Evolutionary conservation across 345 rosid genomes (phyloP).

Genomic region (Eucalyptus pauciflora): DNA sequence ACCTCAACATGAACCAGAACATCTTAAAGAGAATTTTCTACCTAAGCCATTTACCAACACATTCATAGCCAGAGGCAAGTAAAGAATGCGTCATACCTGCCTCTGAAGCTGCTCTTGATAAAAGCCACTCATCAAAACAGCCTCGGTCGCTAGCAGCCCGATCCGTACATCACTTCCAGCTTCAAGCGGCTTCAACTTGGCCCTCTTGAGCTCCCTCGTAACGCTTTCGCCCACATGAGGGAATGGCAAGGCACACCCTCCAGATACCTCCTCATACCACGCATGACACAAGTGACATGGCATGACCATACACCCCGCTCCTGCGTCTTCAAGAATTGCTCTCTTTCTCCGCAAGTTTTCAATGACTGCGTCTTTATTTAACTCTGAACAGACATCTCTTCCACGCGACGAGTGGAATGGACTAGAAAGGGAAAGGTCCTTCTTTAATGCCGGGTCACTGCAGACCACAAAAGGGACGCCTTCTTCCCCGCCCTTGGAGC

Average conservation of each 20-base stretch:
- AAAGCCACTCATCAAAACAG: constrained; percentile 19
- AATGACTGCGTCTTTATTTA: constrained; percentile 5
- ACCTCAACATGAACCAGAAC: background rate
- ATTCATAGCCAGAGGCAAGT: background rate
- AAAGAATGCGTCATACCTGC: constrained; percentile 10
- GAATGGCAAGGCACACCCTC: constrained; percentile 17
- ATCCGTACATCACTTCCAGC: constrained; percentile 37
- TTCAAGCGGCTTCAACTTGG: constrained; percentile 36
- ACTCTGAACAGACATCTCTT: constrained; percentile 8
- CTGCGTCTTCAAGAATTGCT: constrained; percentile 24
- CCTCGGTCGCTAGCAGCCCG: constrained; percentile 21
- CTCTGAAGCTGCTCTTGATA: constrained; percentile 33
- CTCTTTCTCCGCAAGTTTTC: constrained; percentile 25
- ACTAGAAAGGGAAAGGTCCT: constrained; percentile 29
- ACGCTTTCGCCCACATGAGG: constrained; percentile 36
- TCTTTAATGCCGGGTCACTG: constrained; percentile 55
- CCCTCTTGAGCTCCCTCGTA: constrained; percentile 37
- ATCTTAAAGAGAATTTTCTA: background rate
- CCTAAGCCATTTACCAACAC: background rate
- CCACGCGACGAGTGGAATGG: constrained; percentile 18
- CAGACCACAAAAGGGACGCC: constrained; percentile 50
- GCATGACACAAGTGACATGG: constrained; percentile 37
- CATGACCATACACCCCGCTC: constrained; percentile 36
- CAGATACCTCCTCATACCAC: constrained; percentile 23
- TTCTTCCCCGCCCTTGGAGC: constrained; percentile 31